Evolutionary conservation across 2,329 filamentous ascomycete genomes (phyloP), one percentile per base, ranked within the genome.

Genomic region (Alternaria triticina): DNA sequence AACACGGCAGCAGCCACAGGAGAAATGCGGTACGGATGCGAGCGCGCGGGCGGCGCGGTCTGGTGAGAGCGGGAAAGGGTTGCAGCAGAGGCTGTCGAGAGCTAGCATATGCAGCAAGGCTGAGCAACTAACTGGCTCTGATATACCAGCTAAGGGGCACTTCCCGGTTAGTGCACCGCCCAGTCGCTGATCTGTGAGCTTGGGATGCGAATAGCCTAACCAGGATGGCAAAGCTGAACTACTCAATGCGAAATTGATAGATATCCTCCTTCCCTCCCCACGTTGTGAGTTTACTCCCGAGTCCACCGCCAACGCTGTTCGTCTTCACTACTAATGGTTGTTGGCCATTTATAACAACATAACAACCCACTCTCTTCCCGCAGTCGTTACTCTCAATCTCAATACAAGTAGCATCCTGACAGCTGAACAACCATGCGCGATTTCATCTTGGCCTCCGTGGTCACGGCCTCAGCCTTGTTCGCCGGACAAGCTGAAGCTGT

Each of bases 401-500:
- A 40, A 46, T 23, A 57, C 58, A 45, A 55, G 47, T 22, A 15
- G 30, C 36, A 36, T 12, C 30, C 33, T 15, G 7, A 52, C 20
- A 52, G 36, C 20, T n/a, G 10, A 66, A 20, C 20, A 59, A 43
- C 55, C n/a, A 79, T 79, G 77, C 76, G 73, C 66, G 67, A 72
- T 64, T 64, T 71, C 59, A 59, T 76, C 55, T 54, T 77, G 49
- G 69, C 77, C 66, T 68, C 74, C 23, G 70, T 73, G 64, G 72
- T 70, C 67, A 70, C 76, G n/a, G 73, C 73, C 23, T 66, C 72
- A 55, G 71, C 75, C 57, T 72, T 81, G 59, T 75, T 82, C 64
- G 77, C 77, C 44, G 68, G 74, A 33, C 63, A 77, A 28, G 81
- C 77, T 57, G 74, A 79, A 43, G 84, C 84, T 28, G 83, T 87